phyloP scores from a whole-genome alignment of 2,329 filamentous ascomycete species.

The Beauveria australis region DNA sequence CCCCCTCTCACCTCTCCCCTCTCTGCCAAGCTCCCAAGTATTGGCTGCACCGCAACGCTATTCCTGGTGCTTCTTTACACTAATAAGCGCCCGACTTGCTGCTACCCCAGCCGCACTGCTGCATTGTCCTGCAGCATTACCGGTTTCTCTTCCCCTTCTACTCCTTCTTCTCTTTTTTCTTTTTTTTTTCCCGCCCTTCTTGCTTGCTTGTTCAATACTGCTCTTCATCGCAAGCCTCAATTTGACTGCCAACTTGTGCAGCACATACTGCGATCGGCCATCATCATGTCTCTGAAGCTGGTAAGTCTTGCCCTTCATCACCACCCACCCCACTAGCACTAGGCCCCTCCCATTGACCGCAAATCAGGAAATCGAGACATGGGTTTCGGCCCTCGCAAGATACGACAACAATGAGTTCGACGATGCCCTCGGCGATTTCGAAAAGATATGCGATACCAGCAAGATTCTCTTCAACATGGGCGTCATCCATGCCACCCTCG shows the following conservation, averaged over 20 bases:
- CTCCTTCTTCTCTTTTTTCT: neutral
- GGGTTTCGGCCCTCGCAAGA: slow-evolving; percentile 81
- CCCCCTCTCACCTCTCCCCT: neutral
- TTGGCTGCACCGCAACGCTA: slow-evolving; percentile 6
- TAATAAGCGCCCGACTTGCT: slow-evolving; percentile 9
- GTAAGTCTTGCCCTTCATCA: slow-evolving; percentile 27
- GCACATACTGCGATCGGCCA: slow-evolving; percentile 15
- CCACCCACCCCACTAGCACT: neutral
- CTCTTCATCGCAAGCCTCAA: neutral
- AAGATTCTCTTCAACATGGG: slow-evolving; percentile 99
- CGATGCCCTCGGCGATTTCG: slow-evolving; percentile 74
- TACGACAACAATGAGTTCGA: slow-evolving; percentile 99
- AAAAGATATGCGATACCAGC: slow-evolving; percentile 84
- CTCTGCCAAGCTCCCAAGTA: slow-evolving; percentile 2
- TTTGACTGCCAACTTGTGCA: neutral
- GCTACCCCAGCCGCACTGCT: slow-evolving; percentile 10
- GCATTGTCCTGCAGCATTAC: slow-evolving; percentile 7
- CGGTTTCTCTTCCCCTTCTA: slow-evolving; percentile 1
- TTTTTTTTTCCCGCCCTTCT: neutral
- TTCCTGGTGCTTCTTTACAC: slow-evolving; percentile 3
- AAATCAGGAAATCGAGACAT: slow-evolving; percentile 90
- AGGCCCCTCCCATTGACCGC: neutral
- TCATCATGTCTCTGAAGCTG: slow-evolving; percentile 53
- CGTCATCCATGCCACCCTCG: slow-evolving; percentile 92
- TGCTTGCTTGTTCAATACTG: neutral